Evolutionary conservation across 2,329 filamentous ascomycete species (phyloP), one percentile per base, ranked within the genome.

Genomic region (Penicillium hesseltinei): DNA sequence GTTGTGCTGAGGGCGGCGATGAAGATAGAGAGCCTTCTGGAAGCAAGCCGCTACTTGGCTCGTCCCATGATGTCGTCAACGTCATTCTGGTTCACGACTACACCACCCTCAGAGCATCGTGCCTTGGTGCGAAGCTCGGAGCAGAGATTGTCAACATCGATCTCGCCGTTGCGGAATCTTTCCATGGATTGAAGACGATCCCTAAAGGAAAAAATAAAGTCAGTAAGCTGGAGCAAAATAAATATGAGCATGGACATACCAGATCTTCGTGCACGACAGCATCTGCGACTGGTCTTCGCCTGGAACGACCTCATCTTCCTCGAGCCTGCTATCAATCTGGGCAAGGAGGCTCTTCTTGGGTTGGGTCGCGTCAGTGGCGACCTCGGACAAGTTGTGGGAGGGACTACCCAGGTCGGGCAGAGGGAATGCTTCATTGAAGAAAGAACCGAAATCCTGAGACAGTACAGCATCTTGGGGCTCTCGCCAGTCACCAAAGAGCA

Each of bases 71-170:
- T 89, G 40, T 82, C 84, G 70, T 96, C 89, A 66, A 97, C 96
- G 68, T 97, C 92, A 54, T 86, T 85, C 77, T 96, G 88, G 61
- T 92, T 88, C 25, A 99, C 90, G 19, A 96, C 91, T 13, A 95
- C 91, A 17, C 94, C 93, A 19, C 83, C 88, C 65, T 96, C 78
- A 0, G 92, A 96, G 75, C 94, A 99, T 71, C 93, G 94, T 57
- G 94, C 94, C 79, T 99, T 99, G 73, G 92, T 90, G 63, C 93
- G 90, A 15, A 99, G 84, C 72, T 99, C 92, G 5, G 89, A 89
- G 78, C 94, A 99, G 25, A 99, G 83, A 35, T 88, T 87, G 71
- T 99, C 94, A 48, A 99, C 88, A 65, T 99, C 94, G 63, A 97
- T 91, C 66, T 95, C 92, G 66, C 92, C 92, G 57, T 85, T 90